A percentile compares a stretch with the other conserved stretches of the same genome.
Conservation (phyloP, 2,329 filamentous ascomycete species). For the Pyrenochaeta sp. region DNA sequence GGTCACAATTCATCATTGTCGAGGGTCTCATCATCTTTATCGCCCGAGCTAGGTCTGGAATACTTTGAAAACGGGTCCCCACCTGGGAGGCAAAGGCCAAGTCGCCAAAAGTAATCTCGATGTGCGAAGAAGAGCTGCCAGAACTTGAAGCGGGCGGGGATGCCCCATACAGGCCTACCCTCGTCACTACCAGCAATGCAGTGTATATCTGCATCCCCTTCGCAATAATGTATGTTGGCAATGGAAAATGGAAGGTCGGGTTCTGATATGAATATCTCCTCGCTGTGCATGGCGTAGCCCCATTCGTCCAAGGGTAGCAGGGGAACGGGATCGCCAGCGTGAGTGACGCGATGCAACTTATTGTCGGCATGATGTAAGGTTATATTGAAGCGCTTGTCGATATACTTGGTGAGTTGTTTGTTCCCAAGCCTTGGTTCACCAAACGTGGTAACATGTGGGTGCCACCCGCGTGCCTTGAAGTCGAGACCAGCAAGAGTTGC, state of each 20-base stretch:
- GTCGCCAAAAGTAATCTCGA: slow-evolving; percentile 93
- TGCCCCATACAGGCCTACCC: slow-evolving; percentile 40
- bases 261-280: slow-evolving; percentile 87
- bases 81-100: slow-evolving; percentile 88
- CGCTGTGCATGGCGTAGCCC: slow-evolving; percentile 85
- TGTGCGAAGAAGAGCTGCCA: slow-evolving; percentile 95
- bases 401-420: slow-evolving; percentile 59
- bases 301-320: slow-evolving; percentile 85
- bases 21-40: slow-evolving; percentile 17
- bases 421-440: slow-evolving; percentile 80
- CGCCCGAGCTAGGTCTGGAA: slow-evolving; percentile 27
- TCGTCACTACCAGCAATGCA: slow-evolving; percentile 72
- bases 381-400: slow-evolving; percentile 61
- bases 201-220: slow-evolving; percentile 72
- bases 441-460: slow-evolving; percentile 85
- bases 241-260: slow-evolving; percentile 71
- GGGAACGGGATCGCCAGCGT: slow-evolving; percentile 86
- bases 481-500: slow-evolving; percentile 88
- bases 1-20: slow-evolving; percentile 30
- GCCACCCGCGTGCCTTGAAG: slow-evolving; percentile 77
- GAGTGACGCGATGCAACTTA: slow-evolving; percentile 81
- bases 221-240: slow-evolving; percentile 75
- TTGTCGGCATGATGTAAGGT: slow-evolving; percentile 27
- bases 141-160: slow-evolving; percentile 72
- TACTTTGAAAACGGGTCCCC: slow-evolving; percentile 71